Percentiles rank a stretch among this genome's conserved stretches.
phyloP scores from a whole-genome alignment of 495 filamentous ascomycete species.

The Margaritispora aquatica region DNA sequence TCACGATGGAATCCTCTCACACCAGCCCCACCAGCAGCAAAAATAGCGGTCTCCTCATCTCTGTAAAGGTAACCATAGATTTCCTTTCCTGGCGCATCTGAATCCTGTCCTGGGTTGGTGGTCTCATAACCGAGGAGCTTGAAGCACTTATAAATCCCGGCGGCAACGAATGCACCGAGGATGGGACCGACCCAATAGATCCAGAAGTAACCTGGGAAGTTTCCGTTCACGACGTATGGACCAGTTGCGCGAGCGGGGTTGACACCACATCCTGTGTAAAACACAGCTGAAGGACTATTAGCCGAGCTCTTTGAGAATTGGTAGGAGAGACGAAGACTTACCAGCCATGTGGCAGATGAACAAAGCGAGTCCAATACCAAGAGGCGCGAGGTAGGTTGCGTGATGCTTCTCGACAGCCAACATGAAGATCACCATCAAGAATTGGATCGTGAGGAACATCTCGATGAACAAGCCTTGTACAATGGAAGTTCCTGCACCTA shows the following conservation, averaged over 20 bases:
- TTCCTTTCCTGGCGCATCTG: neutral
- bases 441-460: conserved; percentile 42
- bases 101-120: neutral
- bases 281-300: too few relatives aligned
- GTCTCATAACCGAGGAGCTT: conserved; percentile 53
- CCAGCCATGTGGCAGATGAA: conserved; percentile 45
- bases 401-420: conserved; percentile 48
- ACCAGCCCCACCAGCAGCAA: neutral
- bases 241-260: conserved; percentile 71
- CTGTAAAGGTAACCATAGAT: neutral
- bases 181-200: conserved; percentile 58
- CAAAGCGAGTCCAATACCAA: conserved; percentile 44
- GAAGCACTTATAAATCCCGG: conserved; percentile 59
- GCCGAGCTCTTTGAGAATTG: too few relatives aligned
- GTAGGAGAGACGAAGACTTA: neutral
- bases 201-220: conserved; percentile 64
- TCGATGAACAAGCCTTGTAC: conserved; percentile 47
- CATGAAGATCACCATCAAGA: conserved; percentile 50
- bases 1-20: neutral
- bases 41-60: neutral
- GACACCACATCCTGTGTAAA: conserved; percentile 65
- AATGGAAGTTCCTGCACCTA: conserved; percentile 32
- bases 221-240: conserved; percentile 53
- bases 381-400: conserved; percentile 40
- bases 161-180: conserved; percentile 51